phyloP scores from a whole-genome alignment of 805 yeast genomes.

The Candida pseudoglaebosa region DNA sequence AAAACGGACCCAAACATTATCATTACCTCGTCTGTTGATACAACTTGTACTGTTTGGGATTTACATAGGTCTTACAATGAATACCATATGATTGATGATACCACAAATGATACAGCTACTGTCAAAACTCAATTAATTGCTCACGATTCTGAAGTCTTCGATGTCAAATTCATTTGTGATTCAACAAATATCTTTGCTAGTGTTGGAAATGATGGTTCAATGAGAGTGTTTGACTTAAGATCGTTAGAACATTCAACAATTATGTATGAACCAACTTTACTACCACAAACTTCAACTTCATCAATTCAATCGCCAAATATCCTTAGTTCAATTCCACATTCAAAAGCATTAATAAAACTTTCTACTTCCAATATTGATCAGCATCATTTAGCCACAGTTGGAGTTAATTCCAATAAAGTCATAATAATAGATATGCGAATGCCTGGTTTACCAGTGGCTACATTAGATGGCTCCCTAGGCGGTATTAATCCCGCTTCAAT shows the following conservation, averaged over 20 bases:
- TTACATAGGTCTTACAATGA: constrained; percentile 32
- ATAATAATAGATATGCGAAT: constrained; percentile 78
- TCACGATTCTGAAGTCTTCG: constrained; percentile 92
- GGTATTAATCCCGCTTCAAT: constrained; percentile 56
- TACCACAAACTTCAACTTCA: constrained; percentile 11
- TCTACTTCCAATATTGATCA: constrained; percentile 78
- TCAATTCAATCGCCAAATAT: constrained; percentile 4
- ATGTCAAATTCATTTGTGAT: constrained; percentile 77
- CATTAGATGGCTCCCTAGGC: constrained; percentile 52
- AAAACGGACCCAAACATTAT: constrained; percentile 60
- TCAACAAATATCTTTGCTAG: constrained; percentile 79
- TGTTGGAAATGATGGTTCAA: constrained; percentile 94
- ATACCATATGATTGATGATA: constrained; percentile 8
- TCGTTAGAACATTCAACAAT: constrained; percentile 91
- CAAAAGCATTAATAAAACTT: constrained; percentile 66
- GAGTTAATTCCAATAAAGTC: constrained; percentile 61
- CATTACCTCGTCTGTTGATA: constrained; percentile 86
- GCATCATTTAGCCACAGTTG: constrained; percentile 80
- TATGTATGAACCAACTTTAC: constrained; percentile 74
- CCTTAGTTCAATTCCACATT: constrained; percentile 14
- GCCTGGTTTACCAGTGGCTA: constrained; percentile 78
- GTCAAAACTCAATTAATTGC: constrained; percentile 95
- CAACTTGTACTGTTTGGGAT: constrained; percentile 98
- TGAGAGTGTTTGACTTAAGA: constrained; percentile 86
- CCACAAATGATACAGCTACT: constrained; percentile 42